Evolutionary conservation across 495 filamentous ascomycete genomes (phyloP).

Genomic region (Cladorrhinum samala): DNA sequence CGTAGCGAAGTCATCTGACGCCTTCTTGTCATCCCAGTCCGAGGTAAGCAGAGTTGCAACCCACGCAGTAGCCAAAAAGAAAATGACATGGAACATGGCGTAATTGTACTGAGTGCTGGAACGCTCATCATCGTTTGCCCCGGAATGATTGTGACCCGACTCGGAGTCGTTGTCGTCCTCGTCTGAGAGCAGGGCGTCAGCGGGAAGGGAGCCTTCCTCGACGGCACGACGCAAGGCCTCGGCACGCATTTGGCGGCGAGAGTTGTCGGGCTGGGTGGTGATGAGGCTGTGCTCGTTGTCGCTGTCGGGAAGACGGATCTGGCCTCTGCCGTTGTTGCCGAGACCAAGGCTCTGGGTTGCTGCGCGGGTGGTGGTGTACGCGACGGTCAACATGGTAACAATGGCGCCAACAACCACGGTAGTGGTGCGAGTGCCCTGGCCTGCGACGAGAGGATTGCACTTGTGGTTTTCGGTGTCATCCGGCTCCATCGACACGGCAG

Average conservation of each 20-base stretch:
- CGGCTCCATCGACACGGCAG: slow-evolving; percentile 96
- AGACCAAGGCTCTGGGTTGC: slow-evolving; percentile 90
- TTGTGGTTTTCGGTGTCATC: slow-evolving; percentile 67
- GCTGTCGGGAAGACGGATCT: slow-evolving; percentile 44
- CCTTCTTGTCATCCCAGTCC: slow-evolving; percentile 58
- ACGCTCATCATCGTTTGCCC: slow-evolving; percentile 80
- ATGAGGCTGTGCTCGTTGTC: slow-evolving; percentile 78
- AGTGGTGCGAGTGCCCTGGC: slow-evolving; percentile 81
- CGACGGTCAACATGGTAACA: slow-evolving; percentile 93
- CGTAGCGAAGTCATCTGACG: slow-evolving; percentile 69
- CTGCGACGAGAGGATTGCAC: slow-evolving; percentile 89
- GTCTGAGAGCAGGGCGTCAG: slow-evolving; percentile 79
- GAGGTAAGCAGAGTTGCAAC: slow-evolving; percentile 88
- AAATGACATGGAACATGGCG: slow-evolving; percentile 93
- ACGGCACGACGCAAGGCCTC: slow-evolving; percentile 88
- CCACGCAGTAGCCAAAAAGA: slow-evolving; percentile 94
- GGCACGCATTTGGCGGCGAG: slow-evolving; percentile 82
- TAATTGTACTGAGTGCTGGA: slow-evolving; percentile 92
- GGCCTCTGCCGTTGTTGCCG: slow-evolving; percentile 53
- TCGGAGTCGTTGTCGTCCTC: slow-evolving; percentile 62
- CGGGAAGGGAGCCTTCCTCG: slow-evolving; percentile 82
- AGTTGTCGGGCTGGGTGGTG: slow-evolving; percentile 69
- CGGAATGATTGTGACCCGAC: slow-evolving; percentile 32
- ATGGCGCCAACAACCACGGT: slow-evolving; percentile 88
- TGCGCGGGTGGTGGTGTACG: slow-evolving; percentile 94